phyloP scores from a whole-genome alignment of 306 rosid genomes.

The Calophaca sinica region DNA sequence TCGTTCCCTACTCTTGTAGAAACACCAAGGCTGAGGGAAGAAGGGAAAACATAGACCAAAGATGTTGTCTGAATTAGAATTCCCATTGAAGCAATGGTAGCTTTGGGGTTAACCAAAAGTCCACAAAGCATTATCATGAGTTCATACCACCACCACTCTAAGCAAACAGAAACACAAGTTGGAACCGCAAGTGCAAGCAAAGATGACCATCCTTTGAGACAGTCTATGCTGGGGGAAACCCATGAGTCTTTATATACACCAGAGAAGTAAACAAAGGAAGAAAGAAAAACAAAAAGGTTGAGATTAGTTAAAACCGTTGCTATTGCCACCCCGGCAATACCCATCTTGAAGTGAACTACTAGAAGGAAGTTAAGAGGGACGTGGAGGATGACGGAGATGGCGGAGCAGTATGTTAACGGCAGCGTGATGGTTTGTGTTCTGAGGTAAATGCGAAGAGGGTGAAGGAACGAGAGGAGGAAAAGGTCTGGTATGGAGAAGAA shows the following conservation, averaged over 20 bases:
- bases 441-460: slow-evolving; percentile 83
- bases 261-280: slow-evolving; percentile 70
- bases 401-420: slow-evolving; percentile 83
- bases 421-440: slow-evolving; percentile 82
- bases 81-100: slow-evolving; percentile 93
- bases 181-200: slow-evolving; percentile 78
- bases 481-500: slow-evolving; percentile 87
- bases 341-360: slow-evolving; percentile 72
- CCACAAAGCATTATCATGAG: slow-evolving; percentile 92
- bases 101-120: slow-evolving; percentile 72
- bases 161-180: slow-evolving; percentile 89
- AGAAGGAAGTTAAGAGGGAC: slow-evolving; percentile 83
- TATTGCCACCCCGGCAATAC: slow-evolving; percentile 82
- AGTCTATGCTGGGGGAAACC: slow-evolving; percentile 80
- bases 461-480: slow-evolving; percentile 83
- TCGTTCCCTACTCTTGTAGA: slow-evolving; percentile 85
- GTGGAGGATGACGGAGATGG: slow-evolving; percentile 77
- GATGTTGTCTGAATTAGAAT: slow-evolving; percentile 89
- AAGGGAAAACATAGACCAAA: slow-evolving; percentile 85
- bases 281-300: slow-evolving; percentile 69
- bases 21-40: slow-evolving; percentile 83
- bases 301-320: slow-evolving; percentile 85
- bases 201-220: slow-evolving; percentile 79
- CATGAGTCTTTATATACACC: slow-evolving; percentile 81
- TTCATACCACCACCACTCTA: slow-evolving; percentile 99